Evolutionary conservation across 495 filamentous ascomycete genomes (phyloP), one percentile per base, ranked within the genome.

Genomic region (Sordaria brevicollis): DNA sequence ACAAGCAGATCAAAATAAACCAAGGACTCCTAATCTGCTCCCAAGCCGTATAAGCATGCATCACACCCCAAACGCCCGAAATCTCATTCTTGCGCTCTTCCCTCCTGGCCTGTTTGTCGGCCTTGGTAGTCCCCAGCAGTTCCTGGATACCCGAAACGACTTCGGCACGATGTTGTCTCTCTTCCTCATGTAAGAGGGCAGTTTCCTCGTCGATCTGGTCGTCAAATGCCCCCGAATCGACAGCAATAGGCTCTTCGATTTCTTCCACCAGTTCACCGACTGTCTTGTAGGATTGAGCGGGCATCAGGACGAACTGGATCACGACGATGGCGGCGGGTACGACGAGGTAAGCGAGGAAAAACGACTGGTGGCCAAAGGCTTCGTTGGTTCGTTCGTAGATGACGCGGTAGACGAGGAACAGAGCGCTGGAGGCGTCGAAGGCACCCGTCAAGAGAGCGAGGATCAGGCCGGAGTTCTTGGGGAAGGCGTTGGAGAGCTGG

Each of bases 401-500:
- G 35, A 97, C 79, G 2, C 93, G 87, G 77, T 96, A 96, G n/a
- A 93, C 72, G 15, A 97, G 84, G 76, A 97, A 97, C 3, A 96
- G 73, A n/a, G 93, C 92, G 74, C 90, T 93, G 7, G 90, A 93
- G 1, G 93, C 89, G 78, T 97, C 93, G 74, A 97, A 97, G 41
- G 93, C 93, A 5, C 93, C 93, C 0, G 93, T 97, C 21, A 97
- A 81, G 36, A 93, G 84, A 0, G 93, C 92, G 3, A 97, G 82
- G 67, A 97, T 94, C 17, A 96, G 79, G 4, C 93, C 93, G 1
- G 93, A 96, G 71, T 91, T 87, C n/a, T 84, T 83, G 1, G 93
- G 93, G 75, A 97, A 97, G 13, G 93, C 89, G 74, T 97, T 97
- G 54, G 91, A 93, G n/a, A 97, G 85, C 72, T 97, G 94, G 81